Evolutionary conservation across 2,329 filamentous ascomycete genomes (phyloP), one percentile per base, ranked within the genome.

Genomic region (Sporothrix pseudoabietina): DNA sequence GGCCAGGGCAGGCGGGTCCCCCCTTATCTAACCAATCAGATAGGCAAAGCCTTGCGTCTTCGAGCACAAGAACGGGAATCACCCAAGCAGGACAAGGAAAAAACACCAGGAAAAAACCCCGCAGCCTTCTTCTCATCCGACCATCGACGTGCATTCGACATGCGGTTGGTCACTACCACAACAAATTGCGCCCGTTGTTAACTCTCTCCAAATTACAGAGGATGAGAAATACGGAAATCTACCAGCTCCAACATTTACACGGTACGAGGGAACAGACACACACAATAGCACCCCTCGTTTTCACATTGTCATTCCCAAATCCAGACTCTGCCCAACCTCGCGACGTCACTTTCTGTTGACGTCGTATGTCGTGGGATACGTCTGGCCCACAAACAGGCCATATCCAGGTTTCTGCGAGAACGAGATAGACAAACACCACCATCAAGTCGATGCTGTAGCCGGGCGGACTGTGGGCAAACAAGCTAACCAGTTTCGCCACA

Each of bases 21-120:
- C 26, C n/a, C 1, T 30, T 22, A 2, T 61, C 52, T 57, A 22
- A 22, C 73, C 73, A 74, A 74, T 74, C 73, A 74, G 44, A 32
- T 16, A 1, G 16, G n/a, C 35, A 9, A 0, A 10, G 19, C 35
- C 35, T 71, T 14, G 30, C 59, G 69, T 26, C 39, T 68, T 32
- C 61, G 14, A 32, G 2, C 26, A 39, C 26, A 30, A 57, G 22
- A 61, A 61, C 41, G 35, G 32, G n/a, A 32, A 66, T 44, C n/a
- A 14, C 39, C 39, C 61, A 65, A 30, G 4, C 4, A 19, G 63
- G 7, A 63, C 7, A n/a, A 35, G 26, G 14, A 39, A 39, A 69
- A 54, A 55, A 39, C 30, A 39, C 10, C 16, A 35, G 54, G 49
- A 54, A 63, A 71, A 73, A 75, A 75, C 73, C 73, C 73, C 71